Evolutionary conservation across 2,329 filamentous ascomycete genomes (phyloP), one percentile per base, ranked within the genome.

Genomic region (Gliomastix tumulicola): DNA sequence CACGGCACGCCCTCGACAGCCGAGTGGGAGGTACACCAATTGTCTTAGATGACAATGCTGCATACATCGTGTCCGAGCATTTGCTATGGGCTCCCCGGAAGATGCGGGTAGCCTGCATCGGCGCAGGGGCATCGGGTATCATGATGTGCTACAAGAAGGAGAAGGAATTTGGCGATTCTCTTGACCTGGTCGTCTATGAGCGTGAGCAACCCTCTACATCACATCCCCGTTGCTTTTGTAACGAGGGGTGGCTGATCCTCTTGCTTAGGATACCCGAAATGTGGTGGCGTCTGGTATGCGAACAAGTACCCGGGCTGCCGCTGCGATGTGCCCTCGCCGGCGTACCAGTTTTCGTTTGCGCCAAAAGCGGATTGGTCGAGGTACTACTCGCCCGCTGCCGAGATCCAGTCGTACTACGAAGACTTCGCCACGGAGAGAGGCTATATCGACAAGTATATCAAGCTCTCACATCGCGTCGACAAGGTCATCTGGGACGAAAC

Each of bases 281-380:
- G 32, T 6, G 48, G 46, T 5, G 54, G 53, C 15, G 45, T 45
- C 9, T 51, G 49, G 49, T 42, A 45, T 12, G 48, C 49, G 31
- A 49, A 50, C 21, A 16, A 15, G 13, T 67, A 72, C 37, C 35
- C 35, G 15, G 36, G 36, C 7, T 37, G 30, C 30, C n/a, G 30
- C 8, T 76, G 70, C 49, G 73, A 77, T 48, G 62, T 76, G 15
- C 72, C 72, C 7, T 69, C 66, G 46, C 76, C 80, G 55, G 76
- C 72, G 50, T 82, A 82, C 48, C 75, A 77, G 47, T 79, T 77
- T 48, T 73, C 73, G 3, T 80, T 73, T 68, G 65, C 70, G 37
- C 70, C 69, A 3, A 81, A 79, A 49, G 67, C 67, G 7, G 63
- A 68, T 28, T 82, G 77, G 76, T 63, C 65, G 17, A 66, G 68